These are phyloP conservation scores for Kazachstania sp. DNA, from an alignment of 1,139 yeast species.

Conservation along the genomic window DNA sequence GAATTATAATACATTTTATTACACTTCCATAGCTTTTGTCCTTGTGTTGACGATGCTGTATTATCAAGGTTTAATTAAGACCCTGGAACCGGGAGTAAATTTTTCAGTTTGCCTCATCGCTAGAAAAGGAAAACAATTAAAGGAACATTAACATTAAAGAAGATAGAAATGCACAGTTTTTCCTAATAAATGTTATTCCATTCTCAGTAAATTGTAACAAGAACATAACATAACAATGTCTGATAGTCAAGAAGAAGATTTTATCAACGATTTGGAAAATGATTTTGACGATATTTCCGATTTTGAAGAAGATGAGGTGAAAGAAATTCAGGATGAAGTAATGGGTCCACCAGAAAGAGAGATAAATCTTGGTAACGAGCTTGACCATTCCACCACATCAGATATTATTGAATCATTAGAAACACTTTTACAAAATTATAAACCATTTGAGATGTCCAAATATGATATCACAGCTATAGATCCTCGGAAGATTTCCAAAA, in stretches of 20 bases:
- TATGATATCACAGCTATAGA: not conserved
- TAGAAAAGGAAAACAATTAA: no score
- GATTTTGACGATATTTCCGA: conserved; percentile 15
- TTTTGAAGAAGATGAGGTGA: not conserved
- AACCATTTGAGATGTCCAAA: not conserved
- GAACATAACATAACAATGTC: not conserved
- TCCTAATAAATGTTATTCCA: no score
- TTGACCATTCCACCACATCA: not conserved
- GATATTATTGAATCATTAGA: not conserved
- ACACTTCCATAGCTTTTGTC: no score
- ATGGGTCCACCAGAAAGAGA: not conserved
- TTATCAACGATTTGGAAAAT: conserved; percentile 29
- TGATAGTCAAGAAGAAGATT: conserved; percentile 19
- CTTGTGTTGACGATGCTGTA: no score
- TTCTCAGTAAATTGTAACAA: no score
- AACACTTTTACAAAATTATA: not conserved
- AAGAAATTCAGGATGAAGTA: conserved; percentile 1
- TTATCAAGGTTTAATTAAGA: no score
- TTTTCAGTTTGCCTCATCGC: no score
- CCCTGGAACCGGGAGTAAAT: no score
- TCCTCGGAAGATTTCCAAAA: not conserved
- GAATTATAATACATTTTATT: not conserved
- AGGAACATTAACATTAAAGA: no score
- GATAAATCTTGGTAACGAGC: not conserved
- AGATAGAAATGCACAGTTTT: no score